A percentile compares a stretch with the other conserved stretches of the same genome.
These are phyloP conservation scores for Plectosphaerella sp. DNA, from an alignment of 2,329 filamentous ascomycete genomes.

Conservation along the genomic window DNA sequence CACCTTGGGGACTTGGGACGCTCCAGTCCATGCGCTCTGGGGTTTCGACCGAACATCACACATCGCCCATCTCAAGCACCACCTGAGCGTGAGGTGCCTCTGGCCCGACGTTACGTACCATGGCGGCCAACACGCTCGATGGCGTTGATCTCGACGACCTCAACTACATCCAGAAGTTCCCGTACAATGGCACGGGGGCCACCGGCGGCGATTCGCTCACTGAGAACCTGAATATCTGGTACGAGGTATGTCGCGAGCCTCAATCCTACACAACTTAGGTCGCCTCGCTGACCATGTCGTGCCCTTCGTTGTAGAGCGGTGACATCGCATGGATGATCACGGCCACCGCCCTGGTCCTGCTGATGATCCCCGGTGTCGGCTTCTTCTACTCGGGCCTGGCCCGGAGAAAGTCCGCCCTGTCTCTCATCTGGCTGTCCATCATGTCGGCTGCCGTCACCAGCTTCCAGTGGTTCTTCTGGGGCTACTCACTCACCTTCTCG, in stretches of 20 bases:
- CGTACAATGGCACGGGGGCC: slow-evolving; percentile 60
- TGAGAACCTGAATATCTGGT: slow-evolving; percentile 73
- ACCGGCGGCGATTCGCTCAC: slow-evolving; percentile 65
- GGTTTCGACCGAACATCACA: too few species aligned
- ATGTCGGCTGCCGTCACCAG: slow-evolving; percentile 80
- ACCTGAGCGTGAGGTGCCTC: too few species aligned
- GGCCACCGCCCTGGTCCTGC: slow-evolving; percentile 74
- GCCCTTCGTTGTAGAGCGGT: slow-evolving; percentile 50
- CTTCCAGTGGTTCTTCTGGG: slow-evolving; percentile 96
- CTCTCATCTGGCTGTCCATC: slow-evolving; percentile 84
- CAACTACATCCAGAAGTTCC: slow-evolving; percentile 40
- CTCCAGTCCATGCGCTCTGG: too few species aligned
- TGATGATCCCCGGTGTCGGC: slow-evolving; percentile 89
- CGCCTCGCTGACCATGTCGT: neutral
- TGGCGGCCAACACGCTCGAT: slow-evolving; percentile 16
- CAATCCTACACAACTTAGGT: neutral
- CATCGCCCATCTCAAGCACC: too few species aligned
- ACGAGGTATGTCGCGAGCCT: slow-evolving; percentile 50
- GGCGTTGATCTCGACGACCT: slow-evolving; percentile 37
- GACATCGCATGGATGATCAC: slow-evolving; percentile 84
- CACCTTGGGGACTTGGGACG: too few species aligned
- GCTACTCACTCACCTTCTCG: slow-evolving; percentile 78
- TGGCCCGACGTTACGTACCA: neutral
- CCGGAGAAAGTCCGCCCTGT: slow-evolving; percentile 82
- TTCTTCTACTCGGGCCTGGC: slow-evolving; percentile 95